Base-by-base conservation (phyloP, 768 basidiomycete species). In the Crepidotus variabilis region DNA sequence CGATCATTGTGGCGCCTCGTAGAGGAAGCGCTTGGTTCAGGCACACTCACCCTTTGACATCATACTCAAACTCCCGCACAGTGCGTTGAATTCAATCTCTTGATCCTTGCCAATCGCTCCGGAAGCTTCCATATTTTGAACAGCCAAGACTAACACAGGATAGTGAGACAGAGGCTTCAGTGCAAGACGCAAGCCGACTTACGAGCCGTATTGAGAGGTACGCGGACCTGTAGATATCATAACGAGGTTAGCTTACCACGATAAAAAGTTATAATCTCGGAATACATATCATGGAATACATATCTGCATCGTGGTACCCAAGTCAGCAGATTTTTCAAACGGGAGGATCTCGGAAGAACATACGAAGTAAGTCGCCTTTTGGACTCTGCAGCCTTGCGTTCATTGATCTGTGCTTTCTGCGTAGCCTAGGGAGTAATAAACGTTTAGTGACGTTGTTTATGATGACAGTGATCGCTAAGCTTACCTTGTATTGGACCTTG, bases 61-160 rank as follows among this genome's bases (percentile, higher is more conserved):
- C 87, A 92, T 91, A 55, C 83, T 86, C 50, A 94, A 71, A 63
- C 87, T 89, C 1, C 89, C 89, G 62, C 85, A 84, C 16, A 94
- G 78, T 6, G 91, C 94, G 63, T 85, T 86, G 65, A 94, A 94
- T 74, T 97, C 94, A 55, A 95, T 85, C 59, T 89, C 86, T 64
- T 94, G 88, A 35, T 87, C 83, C 60, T 82, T 85, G 1, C 81
- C 78, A 47, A 96, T 81, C 1, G 82, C 80, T 7, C 87, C 84
- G 0, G 84, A 84, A 0, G 90, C 92, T 58, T 90, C 87, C 81
- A 96, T 86, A 65, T 98, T 96, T 72, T 97, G 94, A 16, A 95
- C 88, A 0, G 94, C 92, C 50, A 96, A 76, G 13, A 94, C 77
- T 78, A 48, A 14, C 55, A 50, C 46, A 14, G 22, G 43, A 51